Percentiles rank a stretch among this genome's conserved stretches.
phyloP scores from a whole-genome alignment of 2,329 filamentous ascomycete genomes.

The Aschersonia sp. region DNA sequence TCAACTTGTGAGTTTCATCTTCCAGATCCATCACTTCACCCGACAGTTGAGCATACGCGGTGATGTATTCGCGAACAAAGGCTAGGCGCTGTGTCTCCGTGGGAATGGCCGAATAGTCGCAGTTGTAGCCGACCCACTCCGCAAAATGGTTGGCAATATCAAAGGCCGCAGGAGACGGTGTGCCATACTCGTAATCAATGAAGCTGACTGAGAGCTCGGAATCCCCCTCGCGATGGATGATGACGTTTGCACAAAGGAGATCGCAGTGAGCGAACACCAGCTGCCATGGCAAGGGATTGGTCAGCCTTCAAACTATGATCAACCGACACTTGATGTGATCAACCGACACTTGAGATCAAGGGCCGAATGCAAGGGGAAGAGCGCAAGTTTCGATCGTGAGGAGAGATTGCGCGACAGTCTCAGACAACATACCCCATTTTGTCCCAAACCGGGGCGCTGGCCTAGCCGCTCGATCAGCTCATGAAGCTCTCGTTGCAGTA shows the following conservation, averaged over 20 bases:
- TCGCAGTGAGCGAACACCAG: slow-evolving; percentile 94
- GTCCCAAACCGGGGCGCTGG: slow-evolving; percentile 60
- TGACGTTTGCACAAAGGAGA: slow-evolving; percentile 90
- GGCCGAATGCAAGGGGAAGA: neutral
- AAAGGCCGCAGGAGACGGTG: slow-evolving; percentile 85
- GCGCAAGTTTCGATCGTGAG: no score
- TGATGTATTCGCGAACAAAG: slow-evolving; percentile 75
- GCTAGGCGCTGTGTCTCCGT: slow-evolving; percentile 60
- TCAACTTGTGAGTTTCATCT: slow-evolving; percentile 52
- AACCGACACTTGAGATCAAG: neutral
- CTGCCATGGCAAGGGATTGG: slow-evolving; percentile 21
- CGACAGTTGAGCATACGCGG: slow-evolving; percentile 48
- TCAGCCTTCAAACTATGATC: neutral
- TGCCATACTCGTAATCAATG: slow-evolving; percentile 98
- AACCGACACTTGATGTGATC: neutral
- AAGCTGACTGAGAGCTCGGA: slow-evolving; percentile 43
- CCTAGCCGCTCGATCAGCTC: slow-evolving; percentile 57
- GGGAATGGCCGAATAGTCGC: slow-evolving; percentile 74
- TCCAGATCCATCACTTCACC: slow-evolving; percentile 33
- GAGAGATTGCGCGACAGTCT: neutral
- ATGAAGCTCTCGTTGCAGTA: slow-evolving; percentile 61
- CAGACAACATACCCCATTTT: slow-evolving; percentile 47
- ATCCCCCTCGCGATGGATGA: slow-evolving; percentile 43
- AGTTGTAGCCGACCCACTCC: slow-evolving; percentile 95
- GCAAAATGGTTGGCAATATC: slow-evolving; percentile 97